These are phyloP conservation scores for Pseudogymnoascus destructans DNA, from an alignment of 2,329 filamentous ascomycete genomes.

Conservation along the genomic window DNA sequence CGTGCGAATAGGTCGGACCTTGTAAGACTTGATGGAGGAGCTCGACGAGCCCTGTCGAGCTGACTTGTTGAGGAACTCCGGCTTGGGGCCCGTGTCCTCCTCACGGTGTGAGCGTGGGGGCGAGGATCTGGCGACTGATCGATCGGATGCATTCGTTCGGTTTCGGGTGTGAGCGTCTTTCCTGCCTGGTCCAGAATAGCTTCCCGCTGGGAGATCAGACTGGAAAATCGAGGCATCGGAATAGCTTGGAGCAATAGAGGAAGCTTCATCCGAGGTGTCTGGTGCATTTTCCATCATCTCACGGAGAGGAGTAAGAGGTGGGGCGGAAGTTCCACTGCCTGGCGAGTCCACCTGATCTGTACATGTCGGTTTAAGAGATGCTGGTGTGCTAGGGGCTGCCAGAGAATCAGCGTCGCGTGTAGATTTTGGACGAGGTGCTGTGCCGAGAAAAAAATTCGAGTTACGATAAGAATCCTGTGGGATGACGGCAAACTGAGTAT, in stretches of 20 bases:
- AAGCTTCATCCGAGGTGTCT: slow-evolving; percentile 24
- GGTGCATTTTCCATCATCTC: slow-evolving; percentile 25
- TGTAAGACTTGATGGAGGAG: slow-evolving; percentile 32
- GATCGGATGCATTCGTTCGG: slow-evolving; percentile 5
- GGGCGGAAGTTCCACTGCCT: slow-evolving; percentile 14
- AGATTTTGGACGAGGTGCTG: slow-evolving; percentile 19
- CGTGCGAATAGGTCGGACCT: slow-evolving; percentile 39
- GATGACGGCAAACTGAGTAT: not conserved
- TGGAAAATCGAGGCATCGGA: not conserved
- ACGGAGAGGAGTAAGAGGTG: slow-evolving; percentile 24
- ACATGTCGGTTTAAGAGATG: not conserved
- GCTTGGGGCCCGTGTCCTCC: not conserved
- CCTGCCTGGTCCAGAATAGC: not conserved
- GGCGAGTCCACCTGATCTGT: not conserved
- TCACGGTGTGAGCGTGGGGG: not conserved
- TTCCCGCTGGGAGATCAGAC: not conserved
- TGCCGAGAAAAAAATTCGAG: slow-evolving; percentile 17
- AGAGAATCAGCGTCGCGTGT: not conserved
- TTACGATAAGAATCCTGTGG: not conserved
- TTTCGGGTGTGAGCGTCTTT: slow-evolving; percentile 1
- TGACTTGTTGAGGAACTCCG: slow-evolving; percentile 23
- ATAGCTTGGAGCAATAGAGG: slow-evolving; percentile 18
- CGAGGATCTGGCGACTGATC: not conserved
- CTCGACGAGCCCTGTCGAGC: slow-evolving; percentile 31
- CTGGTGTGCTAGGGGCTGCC: not conserved